Evolutionary conservation across 371 early-diverging fungal species (phyloP).

Genomic region (Neoconidiobolus thromboides): DNA sequence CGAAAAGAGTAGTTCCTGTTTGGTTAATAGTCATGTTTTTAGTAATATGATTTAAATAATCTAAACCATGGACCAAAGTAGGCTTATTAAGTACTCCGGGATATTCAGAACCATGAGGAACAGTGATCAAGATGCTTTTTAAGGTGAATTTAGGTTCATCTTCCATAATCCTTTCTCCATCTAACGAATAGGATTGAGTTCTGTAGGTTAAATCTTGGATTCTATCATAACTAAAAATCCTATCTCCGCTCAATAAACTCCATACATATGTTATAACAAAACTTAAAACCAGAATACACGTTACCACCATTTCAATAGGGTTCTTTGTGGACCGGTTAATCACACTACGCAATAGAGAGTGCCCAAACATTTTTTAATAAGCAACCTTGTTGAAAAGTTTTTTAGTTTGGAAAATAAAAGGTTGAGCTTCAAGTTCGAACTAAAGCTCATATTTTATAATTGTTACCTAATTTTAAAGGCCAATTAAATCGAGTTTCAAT

Average conservation of each 20-base stretch:
- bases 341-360: background rate
- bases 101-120: background rate
- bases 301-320: conserved; percentile 2
- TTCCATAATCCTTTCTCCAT: background rate
- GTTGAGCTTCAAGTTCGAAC: no score
- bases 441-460: no score
- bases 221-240: background rate
- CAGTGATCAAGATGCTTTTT: background rate
- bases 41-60: background rate
- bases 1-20: background rate
- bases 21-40: background rate
- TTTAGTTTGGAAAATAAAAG: no score
- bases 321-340: background rate
- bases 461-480: no score
- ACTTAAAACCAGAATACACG: background rate
- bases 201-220: background rate
- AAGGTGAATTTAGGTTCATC: background rate
- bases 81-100: conserved; percentile 1
- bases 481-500: no score
- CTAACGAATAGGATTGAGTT: background rate
- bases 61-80: background rate
- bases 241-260: background rate
- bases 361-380: background rate
- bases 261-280: background rate
- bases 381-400: no score